Evolutionary conservation across 208 protist genomes (phyloP).

Genomic region (Trypanosoma melophagium): DNA sequence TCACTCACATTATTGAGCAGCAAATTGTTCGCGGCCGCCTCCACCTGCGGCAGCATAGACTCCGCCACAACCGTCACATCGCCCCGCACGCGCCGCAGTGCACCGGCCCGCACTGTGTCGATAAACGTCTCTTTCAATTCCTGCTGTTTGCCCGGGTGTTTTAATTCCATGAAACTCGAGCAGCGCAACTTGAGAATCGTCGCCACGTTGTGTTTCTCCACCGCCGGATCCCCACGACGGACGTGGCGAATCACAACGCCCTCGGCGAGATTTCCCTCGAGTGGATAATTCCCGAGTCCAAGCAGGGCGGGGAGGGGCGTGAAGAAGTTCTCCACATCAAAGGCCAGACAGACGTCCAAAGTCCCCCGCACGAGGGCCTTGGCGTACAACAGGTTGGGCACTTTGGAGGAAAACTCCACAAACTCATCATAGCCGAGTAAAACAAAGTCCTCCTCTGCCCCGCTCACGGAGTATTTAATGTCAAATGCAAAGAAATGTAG

Average conservation of each 20-base stretch:
- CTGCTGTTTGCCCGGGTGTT: constrained; percentile 89
- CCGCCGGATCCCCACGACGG: constrained; percentile 57
- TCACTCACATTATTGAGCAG: constrained; percentile 87
- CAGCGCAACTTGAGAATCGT: constrained; percentile 89
- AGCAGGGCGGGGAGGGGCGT: constrained; percentile 82
- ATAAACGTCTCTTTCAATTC: constrained; percentile 88
- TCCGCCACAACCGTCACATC: constrained; percentile 71
- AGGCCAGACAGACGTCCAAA: constrained; percentile 79
- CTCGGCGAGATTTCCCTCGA: constrained; percentile 89
- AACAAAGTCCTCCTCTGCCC: constrained; percentile 73
- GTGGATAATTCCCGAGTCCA: constrained; percentile 83
- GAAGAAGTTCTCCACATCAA: constrained; percentile 87
- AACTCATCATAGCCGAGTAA: constrained; percentile 83
- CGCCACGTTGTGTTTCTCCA: constrained; percentile 70
- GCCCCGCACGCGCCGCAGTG: constrained; percentile 59
- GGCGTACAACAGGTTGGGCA: constrained; percentile 73
- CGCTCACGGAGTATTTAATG: constrained; percentile 80
- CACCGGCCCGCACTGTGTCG: constrained; percentile 77
- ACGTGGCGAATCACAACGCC: constrained; percentile 86
- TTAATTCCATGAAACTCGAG: constrained; percentile 87
- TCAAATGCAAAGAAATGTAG: constrained; percentile 89
- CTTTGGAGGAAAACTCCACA: constrained; percentile 61
- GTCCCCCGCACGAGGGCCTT: constrained; percentile 79
- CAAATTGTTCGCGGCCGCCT: constrained; percentile 77
- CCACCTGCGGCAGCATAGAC: constrained; percentile 79